Evolutionary conservation across 2,329 filamentous ascomycete genomes (phyloP).

Genomic region (Triangularia setosa): DNA sequence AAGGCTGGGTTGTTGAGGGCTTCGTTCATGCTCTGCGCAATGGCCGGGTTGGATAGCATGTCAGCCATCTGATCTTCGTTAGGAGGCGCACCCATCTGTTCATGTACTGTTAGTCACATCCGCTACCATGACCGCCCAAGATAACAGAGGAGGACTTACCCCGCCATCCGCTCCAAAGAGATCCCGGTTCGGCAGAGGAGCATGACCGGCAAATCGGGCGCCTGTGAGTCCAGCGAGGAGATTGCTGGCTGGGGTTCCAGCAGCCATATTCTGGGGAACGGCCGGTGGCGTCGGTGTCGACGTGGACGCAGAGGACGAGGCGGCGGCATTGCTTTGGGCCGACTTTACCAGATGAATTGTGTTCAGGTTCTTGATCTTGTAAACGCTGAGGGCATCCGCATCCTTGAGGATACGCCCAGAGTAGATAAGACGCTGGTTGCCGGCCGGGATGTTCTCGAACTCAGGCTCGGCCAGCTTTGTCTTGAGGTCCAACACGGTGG

Average conservation of each 20-base stretch:
- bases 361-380: conserved; percentile 95
- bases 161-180: conserved; percentile 93
- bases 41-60: conserved; percentile 84
- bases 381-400: conserved; percentile 74
- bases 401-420: conserved; percentile 97
- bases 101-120: conserved; percentile 1
- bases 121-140: conserved; percentile 7
- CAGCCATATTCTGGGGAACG: conserved; percentile 72
- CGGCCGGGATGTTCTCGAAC: conserved; percentile 79
- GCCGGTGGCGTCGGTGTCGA: conserved; percentile 51
- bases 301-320: conserved; percentile 40
- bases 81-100: conserved; percentile 84
- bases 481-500: conserved; percentile 83
- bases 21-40: conserved; percentile 86
- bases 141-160: conserved; percentile 51
- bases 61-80: conserved; percentile 73
- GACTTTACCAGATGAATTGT: conserved; percentile 97
- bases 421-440: conserved; percentile 94
- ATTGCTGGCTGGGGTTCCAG: conserved; percentile 74
- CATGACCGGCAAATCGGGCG: conserved; percentile 87
- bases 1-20: conserved; percentile 93
- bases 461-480: conserved; percentile 76
- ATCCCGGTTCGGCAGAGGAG: conserved; percentile 79
- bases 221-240: conserved; percentile 87
- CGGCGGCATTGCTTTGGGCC: conserved; percentile 73